These are phyloP conservation scores for Sporisorium graminicola DNA, from an alignment of 1,284 basidiomycete species.

Conservation along the genomic window DNA sequence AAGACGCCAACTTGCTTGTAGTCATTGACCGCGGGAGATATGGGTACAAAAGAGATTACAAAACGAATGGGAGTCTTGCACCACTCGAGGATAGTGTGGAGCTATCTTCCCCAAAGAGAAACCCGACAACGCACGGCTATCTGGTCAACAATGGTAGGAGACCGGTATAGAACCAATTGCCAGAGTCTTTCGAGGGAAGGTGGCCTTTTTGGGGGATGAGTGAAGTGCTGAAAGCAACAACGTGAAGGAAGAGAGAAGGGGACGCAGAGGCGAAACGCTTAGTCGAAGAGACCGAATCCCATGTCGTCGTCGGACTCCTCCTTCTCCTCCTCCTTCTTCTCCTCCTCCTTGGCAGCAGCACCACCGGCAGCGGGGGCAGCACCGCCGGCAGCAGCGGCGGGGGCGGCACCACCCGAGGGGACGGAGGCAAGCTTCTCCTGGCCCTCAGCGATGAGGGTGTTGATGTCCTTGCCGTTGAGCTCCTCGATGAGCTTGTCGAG, in stretches of 20 bases:
- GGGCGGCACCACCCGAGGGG: slow-evolving; percentile 70
- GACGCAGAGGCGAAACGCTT: slow-evolving; percentile 36
- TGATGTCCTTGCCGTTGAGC: slow-evolving; percentile 90
- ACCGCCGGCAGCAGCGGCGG: slow-evolving; percentile 72
- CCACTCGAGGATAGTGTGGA: neutral
- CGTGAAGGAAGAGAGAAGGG: neutral
- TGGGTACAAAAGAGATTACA: slow-evolving; percentile 4
- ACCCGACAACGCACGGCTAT: neutral
- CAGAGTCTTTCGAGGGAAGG: neutral
- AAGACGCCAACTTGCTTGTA: slow-evolving; percentile 9
- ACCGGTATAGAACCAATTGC: neutral
- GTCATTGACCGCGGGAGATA: neutral
- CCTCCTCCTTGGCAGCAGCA: slow-evolving; percentile 77
- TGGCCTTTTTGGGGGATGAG: slow-evolving; percentile 15
- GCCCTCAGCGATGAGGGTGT: slow-evolving; percentile 90
- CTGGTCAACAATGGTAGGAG: neutral
- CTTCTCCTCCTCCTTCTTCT: slow-evolving; percentile 69
- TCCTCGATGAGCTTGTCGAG: slow-evolving; percentile 89
- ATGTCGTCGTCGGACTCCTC: slow-evolving; percentile 69
- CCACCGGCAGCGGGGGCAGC: slow-evolving; percentile 77
- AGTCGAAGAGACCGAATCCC: slow-evolving; percentile 69
- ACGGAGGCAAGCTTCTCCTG: slow-evolving; percentile 93
- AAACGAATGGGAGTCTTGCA: neutral
- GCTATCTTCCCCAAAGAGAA: neutral
- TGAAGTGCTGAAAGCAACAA: slow-evolving; percentile 10